A percentile compares a stretch with the other conserved stretches of the same genome.
Evolutionary conservation across 1,284 basidiomycete genomes (phyloP).

Genomic region (Melampsora abietis-canadensis): DNA sequence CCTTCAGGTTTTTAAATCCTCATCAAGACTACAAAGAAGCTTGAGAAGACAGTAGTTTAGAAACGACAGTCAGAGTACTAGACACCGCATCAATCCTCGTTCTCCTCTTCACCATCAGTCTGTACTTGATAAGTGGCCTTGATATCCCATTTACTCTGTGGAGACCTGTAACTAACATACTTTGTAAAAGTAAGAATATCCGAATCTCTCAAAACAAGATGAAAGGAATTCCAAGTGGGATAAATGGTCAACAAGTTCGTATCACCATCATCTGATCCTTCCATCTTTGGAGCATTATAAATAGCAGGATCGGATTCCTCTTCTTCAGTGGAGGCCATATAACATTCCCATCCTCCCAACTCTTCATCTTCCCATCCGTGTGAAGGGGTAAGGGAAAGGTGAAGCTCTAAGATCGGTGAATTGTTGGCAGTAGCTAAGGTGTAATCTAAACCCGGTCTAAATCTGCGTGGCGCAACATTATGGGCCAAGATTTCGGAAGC

Average conservation of each 20-base stretch:
- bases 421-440: constrained; percentile 88
- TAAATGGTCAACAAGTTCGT: constrained; percentile 77
- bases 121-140: constrained; percentile 28
- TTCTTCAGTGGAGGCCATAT: constrained; percentile 88
- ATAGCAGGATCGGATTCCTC: constrained; percentile 85
- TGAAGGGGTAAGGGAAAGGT: constrained; percentile 80
- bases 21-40: too few relatives aligned
- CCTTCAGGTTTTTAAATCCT: too few relatives aligned
- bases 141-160: constrained; percentile 43
- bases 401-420: constrained; percentile 74
- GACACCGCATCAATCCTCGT: neutral
- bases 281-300: constrained; percentile 63
- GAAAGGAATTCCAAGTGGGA: constrained; percentile 83
- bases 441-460: constrained; percentile 90
- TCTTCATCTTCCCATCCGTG: constrained; percentile 72
- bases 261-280: constrained; percentile 54
- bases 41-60: too few relatives aligned
- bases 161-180: constrained; percentile 33
- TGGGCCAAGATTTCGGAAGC: constrained; percentile 71
- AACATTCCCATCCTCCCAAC: constrained; percentile 96
- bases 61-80: too few relatives aligned
- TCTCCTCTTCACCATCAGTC: constrained; percentile 3
- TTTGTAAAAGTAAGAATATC: constrained; percentile 64
- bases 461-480: constrained; percentile 74
- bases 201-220: constrained; percentile 86